Base-by-base conservation (phyloP, 2,329 filamentous ascomycete species). In the Dendryphion nanum region DNA sequence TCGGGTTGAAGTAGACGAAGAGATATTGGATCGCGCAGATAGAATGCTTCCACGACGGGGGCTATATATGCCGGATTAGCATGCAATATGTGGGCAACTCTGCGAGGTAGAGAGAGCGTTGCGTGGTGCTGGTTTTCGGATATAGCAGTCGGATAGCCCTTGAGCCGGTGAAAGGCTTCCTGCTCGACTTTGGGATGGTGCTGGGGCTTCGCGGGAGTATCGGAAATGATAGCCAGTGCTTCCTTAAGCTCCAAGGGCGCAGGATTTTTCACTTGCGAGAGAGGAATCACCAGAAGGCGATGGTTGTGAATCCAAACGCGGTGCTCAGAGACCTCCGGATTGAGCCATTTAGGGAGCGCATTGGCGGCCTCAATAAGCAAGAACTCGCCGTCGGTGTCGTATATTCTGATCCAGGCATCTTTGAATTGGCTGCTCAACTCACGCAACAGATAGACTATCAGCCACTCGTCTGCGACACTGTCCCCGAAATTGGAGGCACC, bases 401-500 rank as follows among this genome's bases (percentile, higher is more conserved):
- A 82, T 4, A 95, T 77, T 33, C 86, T 82, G 32, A 89, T 78
- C 90, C 91, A 98, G 6, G 89, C 73, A 42, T 85, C 75, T 4
- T 80, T 72, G 53, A 86, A 86, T 24, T 77, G 74, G 51, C 76
- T 85, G 51, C 84, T 90, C 51, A 97, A 70, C 66, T 95, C 85
- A 30, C 86, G 81, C 19, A 98, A 73, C 4, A 97, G 71, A 67
- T 90, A 95, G 15, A 97, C 90, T 42, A 97, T 83, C 5, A 97
- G 78, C 94, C 93, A 98, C 70, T 98, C 94, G 55, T 98, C 93
- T 57, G 95, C 91, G 4, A 97, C 83, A 0, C 89, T 93, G 66
- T 98, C 94, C 6, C 91, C 90, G 56, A 89, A 97, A 61, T 91
- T 86, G 1, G 89, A 93, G 35, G 75, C 73, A 15, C 91, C 91